phyloP scores from a whole-genome alignment of 148 eudicot genomes.

The Persicaria tinctoria region DNA sequence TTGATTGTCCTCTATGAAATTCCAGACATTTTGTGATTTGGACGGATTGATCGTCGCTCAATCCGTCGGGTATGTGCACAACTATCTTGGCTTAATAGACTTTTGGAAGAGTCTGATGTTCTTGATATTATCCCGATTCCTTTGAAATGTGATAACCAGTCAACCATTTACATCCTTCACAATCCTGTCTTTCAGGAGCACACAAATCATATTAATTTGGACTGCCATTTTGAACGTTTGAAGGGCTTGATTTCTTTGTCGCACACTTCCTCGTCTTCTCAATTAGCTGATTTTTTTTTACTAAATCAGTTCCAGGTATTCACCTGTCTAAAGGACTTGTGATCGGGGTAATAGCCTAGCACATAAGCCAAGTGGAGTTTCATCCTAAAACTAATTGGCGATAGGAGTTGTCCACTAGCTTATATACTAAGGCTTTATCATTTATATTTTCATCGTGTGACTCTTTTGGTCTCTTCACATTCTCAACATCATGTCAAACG shows the following conservation, averaged over 20 bases:
- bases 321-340: too few relatives aligned
- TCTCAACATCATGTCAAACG: too few relatives aligned
- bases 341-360: too few relatives aligned
- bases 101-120: not conserved
- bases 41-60: too few relatives aligned
- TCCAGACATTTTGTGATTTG: too few relatives aligned
- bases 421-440: too few relatives aligned
- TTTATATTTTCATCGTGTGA: too few relatives aligned
- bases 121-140: not conserved
- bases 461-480: too few relatives aligned
- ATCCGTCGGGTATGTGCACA: not conserved
- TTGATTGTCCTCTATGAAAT: too few relatives aligned
- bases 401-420: too few relatives aligned
- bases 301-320: not conserved
- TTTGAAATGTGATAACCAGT: not conserved
- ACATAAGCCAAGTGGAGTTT: too few relatives aligned
- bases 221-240: not conserved
- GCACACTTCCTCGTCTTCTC: not conserved
- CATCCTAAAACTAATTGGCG: too few relatives aligned
- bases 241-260: not conserved
- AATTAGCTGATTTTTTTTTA: not conserved
- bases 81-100: not conserved
- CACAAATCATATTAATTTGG: not conserved
- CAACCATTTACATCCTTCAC: not conserved
- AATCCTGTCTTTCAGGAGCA: not conserved